Conservation (phyloP, 352 stramenopile genomes). For the Phytophthora multivora region DNA sequence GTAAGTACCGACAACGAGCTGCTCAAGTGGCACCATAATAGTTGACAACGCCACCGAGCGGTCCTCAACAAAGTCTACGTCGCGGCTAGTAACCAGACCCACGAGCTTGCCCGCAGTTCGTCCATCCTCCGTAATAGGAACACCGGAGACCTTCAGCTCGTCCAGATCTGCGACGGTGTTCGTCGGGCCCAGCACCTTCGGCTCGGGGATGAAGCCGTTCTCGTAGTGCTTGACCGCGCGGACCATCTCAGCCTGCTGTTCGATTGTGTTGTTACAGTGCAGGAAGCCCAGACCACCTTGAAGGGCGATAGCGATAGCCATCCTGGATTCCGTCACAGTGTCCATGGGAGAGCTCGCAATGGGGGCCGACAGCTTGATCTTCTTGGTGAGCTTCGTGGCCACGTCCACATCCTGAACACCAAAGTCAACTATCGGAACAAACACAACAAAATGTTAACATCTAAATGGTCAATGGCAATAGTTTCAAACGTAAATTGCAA, state of each 20-base stretch:
- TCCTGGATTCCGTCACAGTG: conserved; percentile 98
- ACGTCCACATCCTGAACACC: conserved; percentile 94
- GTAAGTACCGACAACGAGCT: conserved; percentile 92
- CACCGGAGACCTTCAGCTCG: conserved; percentile 94
- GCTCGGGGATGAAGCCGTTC: conserved; percentile 99
- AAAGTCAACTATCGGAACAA: conserved; percentile 84
- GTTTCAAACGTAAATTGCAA: background rate
- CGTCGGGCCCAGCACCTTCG: conserved; percentile 93
- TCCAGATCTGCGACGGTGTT: conserved; percentile 95
- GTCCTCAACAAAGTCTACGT: conserved; percentile 98
- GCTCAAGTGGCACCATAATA: conserved; percentile 78
- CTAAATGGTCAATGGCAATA: background rate
- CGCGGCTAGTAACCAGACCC: conserved; percentile 97
- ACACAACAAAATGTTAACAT: background rate
- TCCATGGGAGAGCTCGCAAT: conserved; percentile 99
- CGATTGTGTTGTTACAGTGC: conserved; percentile 97
- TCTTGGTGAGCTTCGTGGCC: conserved; percentile 84
- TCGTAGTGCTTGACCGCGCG: conserved; percentile 96
- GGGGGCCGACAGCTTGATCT: conserved; percentile 93
- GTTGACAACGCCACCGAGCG: conserved; percentile 56
- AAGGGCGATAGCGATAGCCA: conserved; percentile 98
- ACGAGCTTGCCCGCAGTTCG: conserved; percentile 95
- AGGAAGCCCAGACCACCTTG: conserved; percentile 98
- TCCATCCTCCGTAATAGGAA: conserved; percentile 97
- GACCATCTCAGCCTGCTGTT: conserved; percentile 94